Evolutionary conservation across 2,329 filamentous ascomycete genomes (phyloP).

Genomic region (Scedosporium boydii): DNA sequence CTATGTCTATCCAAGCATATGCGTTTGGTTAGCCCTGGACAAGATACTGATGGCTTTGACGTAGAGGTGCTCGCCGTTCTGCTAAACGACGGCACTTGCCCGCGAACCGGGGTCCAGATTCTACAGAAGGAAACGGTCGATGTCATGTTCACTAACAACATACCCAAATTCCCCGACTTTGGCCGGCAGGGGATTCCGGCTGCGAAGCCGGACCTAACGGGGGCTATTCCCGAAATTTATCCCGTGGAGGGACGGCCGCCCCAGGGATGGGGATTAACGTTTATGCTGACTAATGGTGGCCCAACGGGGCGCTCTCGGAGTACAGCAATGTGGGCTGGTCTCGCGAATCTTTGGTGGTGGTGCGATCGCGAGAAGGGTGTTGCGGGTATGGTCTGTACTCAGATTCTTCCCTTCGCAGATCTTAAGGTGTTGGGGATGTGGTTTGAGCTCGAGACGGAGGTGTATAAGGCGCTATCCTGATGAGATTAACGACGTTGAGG

Average conservation of each 20-base stretch:
- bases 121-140: conserved; percentile 48
- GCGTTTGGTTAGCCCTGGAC: not conserved
- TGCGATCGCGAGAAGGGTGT: conserved; percentile 49
- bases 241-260: conserved; percentile 32
- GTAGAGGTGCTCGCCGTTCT: conserved; percentile 48
- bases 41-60: not conserved
- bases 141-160: conserved; percentile 56
- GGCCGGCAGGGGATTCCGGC: conserved; percentile 32
- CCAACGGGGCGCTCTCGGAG: conserved; percentile 40
- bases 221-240: conserved; percentile 40
- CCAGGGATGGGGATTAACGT: conserved; percentile 56
- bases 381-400: conserved; percentile 39
- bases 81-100: conserved; percentile 54
- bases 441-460: conserved; percentile 25
- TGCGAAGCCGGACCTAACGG: conserved; percentile 38
- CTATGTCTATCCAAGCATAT: not conserved
- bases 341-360: conserved; percentile 56
- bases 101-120: conserved; percentile 43
- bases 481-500: not conserved
- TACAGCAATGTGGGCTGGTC: conserved; percentile 48
- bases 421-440: conserved; percentile 29
- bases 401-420: conserved; percentile 42
- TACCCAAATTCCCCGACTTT: conserved; percentile 44
- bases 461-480: conserved; percentile 20
- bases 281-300: conserved; percentile 41